These are phyloP conservation scores for Drosera capensis DNA, from an alignment of 148 eudicot genomes.

Conservation along the genomic window DNA sequence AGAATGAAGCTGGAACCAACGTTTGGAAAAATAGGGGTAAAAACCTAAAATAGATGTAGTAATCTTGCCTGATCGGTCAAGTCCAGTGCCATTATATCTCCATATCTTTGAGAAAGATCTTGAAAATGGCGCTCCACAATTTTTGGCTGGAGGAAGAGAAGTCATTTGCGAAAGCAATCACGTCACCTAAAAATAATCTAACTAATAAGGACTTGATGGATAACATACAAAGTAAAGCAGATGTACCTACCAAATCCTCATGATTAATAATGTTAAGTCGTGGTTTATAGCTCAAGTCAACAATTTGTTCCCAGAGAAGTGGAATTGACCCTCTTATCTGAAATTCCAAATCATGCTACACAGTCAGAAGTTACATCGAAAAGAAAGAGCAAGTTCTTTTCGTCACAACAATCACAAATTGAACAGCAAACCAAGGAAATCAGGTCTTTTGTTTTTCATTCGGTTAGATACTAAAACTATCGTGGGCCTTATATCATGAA, in stretches of 20 bases:
- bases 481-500: no score
- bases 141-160: slow-evolving; percentile 29
- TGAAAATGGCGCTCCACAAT: slow-evolving; percentile 88
- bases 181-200: not conserved
- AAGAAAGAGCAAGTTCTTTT: not conserved
- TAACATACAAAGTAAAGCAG: not conserved
- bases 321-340: slow-evolving; percentile 98
- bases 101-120: slow-evolving; percentile 79
- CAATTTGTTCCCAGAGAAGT: slow-evolving; percentile 97
- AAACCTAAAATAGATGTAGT: slow-evolving; percentile 1
- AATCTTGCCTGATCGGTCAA: slow-evolving; percentile 65
- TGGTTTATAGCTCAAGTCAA: slow-evolving; percentile 95
- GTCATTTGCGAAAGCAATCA: slow-evolving; percentile 5
- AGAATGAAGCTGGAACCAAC: not conserved
- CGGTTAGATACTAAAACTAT: no score
- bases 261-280: slow-evolving; percentile 59
- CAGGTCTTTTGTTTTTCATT: no score
- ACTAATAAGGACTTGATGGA: not conserved
- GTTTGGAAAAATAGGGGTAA: not conserved
- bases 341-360: slow-evolving; percentile 8
- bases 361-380: not conserved
- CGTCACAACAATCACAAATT: not conserved
- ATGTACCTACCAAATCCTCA: slow-evolving; percentile 50
- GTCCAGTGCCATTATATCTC: slow-evolving; percentile 65
- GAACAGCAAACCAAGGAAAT: not conserved